phyloP scores from a whole-genome alignment of 352 stramenopile genomes.

The Elongisporangium anandrum region DNA sequence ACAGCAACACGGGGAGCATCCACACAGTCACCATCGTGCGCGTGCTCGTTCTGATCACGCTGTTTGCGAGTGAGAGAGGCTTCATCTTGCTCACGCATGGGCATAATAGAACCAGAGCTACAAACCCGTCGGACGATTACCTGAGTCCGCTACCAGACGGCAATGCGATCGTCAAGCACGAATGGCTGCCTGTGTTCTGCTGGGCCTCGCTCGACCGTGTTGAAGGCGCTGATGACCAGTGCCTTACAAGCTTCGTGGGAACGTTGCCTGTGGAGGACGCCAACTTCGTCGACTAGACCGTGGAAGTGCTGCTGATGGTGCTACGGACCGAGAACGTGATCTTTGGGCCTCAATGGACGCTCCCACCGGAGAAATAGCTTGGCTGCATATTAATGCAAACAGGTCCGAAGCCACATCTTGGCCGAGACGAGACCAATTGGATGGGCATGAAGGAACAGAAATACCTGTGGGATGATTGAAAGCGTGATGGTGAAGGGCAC shows the following conservation, averaged over 20 bases:
- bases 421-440: too few species aligned
- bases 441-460: too few species aligned
- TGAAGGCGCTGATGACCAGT: conserved; percentile 6
- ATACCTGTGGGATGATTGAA: too few species aligned
- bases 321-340: not conserved
- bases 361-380: too few species aligned
- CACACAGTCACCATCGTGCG: conserved; percentile 16
- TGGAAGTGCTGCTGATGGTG: not conserved
- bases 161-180: conserved; percentile 9
- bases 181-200: conserved; percentile 13
- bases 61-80: not conserved
- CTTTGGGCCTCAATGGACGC: not conserved
- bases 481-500: too few species aligned
- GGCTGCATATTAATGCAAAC: too few species aligned
- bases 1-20: conserved; percentile 12
- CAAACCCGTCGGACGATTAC: not conserved
- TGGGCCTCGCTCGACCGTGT: conserved; percentile 18
- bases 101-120: not conserved
- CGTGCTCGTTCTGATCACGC: not conserved
- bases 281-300: not conserved
- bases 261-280: conserved; percentile 9
- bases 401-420: too few species aligned
- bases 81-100: not conserved
- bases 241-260: conserved; percentile 14
- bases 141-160: not conserved